Base-by-base conservation (phyloP, 75 land plant species). In the Pinus taeda region DNA sequence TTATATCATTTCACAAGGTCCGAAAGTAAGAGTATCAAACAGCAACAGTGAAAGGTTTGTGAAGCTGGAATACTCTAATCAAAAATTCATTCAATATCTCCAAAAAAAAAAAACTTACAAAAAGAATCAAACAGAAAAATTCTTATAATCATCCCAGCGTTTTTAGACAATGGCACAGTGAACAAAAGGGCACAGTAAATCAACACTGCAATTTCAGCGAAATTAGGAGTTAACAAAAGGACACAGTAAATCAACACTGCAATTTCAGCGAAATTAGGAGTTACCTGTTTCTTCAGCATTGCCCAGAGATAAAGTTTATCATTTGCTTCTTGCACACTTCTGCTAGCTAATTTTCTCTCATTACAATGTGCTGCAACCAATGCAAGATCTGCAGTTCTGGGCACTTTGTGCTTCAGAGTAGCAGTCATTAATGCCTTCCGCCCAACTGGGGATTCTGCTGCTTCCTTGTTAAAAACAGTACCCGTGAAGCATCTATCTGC, bases 251-350 rank as follows among this genome's bases (percentile, higher is more conserved):
- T 22, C 20, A 56, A 37, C 56, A 74, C 17, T 79, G 55, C 30
- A 66, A 2, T 24, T 49, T 18, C 67, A 63, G 49, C 29, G 29
- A 70, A 56, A 59, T 65, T 0, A 73, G 71, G 71, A 59, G 33
- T 17, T 88, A 96, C 98, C 98, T 92, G 78, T 79, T 85, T 94
- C 78, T 81, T 92, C 64, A 96, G 71, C 75, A 94, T 61, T 39
- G 86, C 80, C 99, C 99, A 96, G 59, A 94, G 89, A 63, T 89
- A 92, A 61, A 96, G 86, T 67, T 81, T 94, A 59, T 83, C 80
- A 75, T 86, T 84, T 21, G 93, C 95, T 78, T 94, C 95, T 83
- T 91, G 77, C 29, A 88, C 99, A 85, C 85, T 81, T 49, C 83
- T 84, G 64, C 93, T 83, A 21, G 99, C 93, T 81, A 92, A 57